Evolutionary conservation across 768 basidiomycete species (phyloP), one percentile per base, ranked within the genome.

Genomic region (Suillus clintonianus): DNA sequence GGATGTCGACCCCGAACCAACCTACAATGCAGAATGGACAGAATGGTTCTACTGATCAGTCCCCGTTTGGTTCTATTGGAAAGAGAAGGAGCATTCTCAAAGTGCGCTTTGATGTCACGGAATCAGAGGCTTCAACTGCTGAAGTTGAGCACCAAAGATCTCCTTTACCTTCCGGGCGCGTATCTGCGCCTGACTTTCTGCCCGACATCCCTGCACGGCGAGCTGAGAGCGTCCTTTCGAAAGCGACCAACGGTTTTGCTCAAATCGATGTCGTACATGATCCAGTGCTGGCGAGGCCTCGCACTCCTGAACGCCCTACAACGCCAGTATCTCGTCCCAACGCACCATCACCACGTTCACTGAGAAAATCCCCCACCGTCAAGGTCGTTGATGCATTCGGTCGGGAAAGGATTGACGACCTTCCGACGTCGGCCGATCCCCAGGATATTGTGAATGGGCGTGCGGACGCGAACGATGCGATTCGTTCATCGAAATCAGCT

Each of bases 331-430:
- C 70, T 45, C 77, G 69, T n/a, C 69, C 72, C 36, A 63, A 42
- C 66, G 71, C 37, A 5, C 66, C 55, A 64, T 73, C 65, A 53
- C 72, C 74, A 47, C 78, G 75, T 37, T 78, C 77, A 47, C 76
- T 78, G 50, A 80, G 83, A 24, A 85, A 81, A 71, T 79, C 82
- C 0, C 81, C 84, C 7, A 79, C 79, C 56, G 81, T 92, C 41
- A 84, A 89, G 30, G 70, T 92, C n/a, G 77, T 92, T 32, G 90
- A 93, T 74, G 89, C 87, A 9, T 92, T 84, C 71, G 91, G 91
- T 10, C 78, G 85, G 48, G 82, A 86, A 70, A 74, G 76, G 65
- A 50, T 57, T 57, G 56, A 67, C 17, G 64, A 69, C 62, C 64
- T 70, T 64, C 51, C 41, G 11, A 24, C 47, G 50, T 43, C 27